Conservation (phyloP, 139 green algal species). For the Yamagishiella unicocca region DNA sequence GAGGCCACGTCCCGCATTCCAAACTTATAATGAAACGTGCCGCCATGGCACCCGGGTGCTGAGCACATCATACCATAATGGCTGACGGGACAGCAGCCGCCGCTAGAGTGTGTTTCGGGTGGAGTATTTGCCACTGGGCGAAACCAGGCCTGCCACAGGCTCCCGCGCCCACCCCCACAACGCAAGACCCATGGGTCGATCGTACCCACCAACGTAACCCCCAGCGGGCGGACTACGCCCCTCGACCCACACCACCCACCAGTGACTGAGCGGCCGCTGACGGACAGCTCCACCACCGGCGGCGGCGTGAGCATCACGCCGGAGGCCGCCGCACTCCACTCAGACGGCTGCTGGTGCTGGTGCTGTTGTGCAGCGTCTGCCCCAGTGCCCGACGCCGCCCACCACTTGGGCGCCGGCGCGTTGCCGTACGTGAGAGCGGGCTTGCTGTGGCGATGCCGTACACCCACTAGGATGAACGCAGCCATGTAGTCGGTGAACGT, state of each 20-base stretch:
- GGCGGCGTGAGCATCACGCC: constrained; percentile 18
- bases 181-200: not conserved
- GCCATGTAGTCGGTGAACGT: constrained; percentile 49
- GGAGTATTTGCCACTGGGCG: not conserved
- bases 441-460: constrained; percentile 33
- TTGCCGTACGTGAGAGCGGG: constrained; percentile 13
- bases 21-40: too few relatives aligned
- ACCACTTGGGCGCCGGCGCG: not conserved
- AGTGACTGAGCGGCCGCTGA: not conserved
- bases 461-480: constrained; percentile 48
- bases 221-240: not conserved
- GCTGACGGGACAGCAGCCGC: too few relatives aligned
- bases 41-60: too few relatives aligned
- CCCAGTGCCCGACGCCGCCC: not conserved
- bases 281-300: constrained; percentile 2
- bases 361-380: too few relatives aligned
- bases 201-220: not conserved
- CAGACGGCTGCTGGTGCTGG: too few relatives aligned
- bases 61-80: too few relatives aligned
- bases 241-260: not conserved
- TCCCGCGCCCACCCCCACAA: not conserved
- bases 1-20: too few relatives aligned
- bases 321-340: not conserved
- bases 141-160: not conserved
- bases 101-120: not conserved